Base-by-base conservation (phyloP, 2,329 filamentous ascomycete genomes). In the Shiraia sp. region DNA sequence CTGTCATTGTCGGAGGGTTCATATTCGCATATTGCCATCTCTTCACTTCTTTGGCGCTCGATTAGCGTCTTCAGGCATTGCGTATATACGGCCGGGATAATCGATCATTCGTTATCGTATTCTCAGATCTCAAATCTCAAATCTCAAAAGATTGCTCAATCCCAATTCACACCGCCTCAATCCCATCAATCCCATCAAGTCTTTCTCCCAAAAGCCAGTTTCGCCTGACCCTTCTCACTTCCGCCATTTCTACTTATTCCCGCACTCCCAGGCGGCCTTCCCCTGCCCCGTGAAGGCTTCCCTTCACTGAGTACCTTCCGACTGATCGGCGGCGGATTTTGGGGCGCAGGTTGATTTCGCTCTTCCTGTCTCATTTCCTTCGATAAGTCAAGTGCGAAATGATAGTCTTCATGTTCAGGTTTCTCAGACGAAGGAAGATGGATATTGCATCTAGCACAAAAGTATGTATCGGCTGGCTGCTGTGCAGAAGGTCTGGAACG, bases 381-480 rank as follows among this genome's bases (percentile, higher is more conserved):
- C 51, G 91, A 85, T 22, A 99, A 77, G 56, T 92, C 87, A 71
- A 88, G 89, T 32, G 93, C 93, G 71, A 96, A 86, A 71, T 99
- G 93, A 86, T 91, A 97, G 68, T 99, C 93, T 39, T 86, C 77
- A 67, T 99, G 93, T 70, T 88, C 91, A 52, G 84, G 79, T 55
- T 79, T 78, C 41, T 85, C 80, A 17, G 74, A 63, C 27, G 76
- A 73, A 10, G 77, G 74, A 24, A 93, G 74, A n/a, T 66, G 63
- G 57, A 79, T 77, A 45, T 79, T 77, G 68, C 90, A 96, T 49
- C 82, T 81, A 35, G 74, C 64, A 67, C 90, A 95, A 41, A 73
- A 72, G 51, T 75, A 79, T 0, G 51, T 57, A 8, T 71, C 58
- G 1, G 59, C 10, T 1, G 50, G 46, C 36, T 70, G 60, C 4